Base-by-base conservation (phyloP, 2,329 filamentous ascomycete species). In the Microsporum audouinii region DNA sequence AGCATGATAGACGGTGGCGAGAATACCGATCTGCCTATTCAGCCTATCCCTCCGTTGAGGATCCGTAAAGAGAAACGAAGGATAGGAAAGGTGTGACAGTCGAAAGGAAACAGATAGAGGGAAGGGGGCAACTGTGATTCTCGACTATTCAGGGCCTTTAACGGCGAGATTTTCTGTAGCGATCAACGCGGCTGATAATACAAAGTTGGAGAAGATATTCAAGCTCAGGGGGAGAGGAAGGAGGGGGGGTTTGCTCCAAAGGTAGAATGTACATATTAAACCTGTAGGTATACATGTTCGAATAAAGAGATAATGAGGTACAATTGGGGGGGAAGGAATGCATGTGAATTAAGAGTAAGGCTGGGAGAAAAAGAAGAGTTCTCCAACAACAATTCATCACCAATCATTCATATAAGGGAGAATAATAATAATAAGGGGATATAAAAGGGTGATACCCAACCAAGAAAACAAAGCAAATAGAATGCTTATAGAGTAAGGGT, bases 111-210 rank as follows among this genome's bases (percentile, higher is more conserved):
- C 38, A 31, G 10, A 39, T 39, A 12, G 12, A 17, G 1, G 12
- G 43, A 8, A 41, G 2, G 3, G 36, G 41, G 2, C 5, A 36
- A 58, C 29, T 47, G 34, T 45, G 17, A 60, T 43, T 38, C 39
- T 56, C 34, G 12, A 27, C 8, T 57, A 43, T 27, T 29, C 39
- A 39, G 34, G 39, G 6, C 23, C 34, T 33, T 27, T 39, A 57
- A 57, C 55, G 39, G 33, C 6, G 39, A 43, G 39, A n/a, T 58
- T 55, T 43, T 41, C 51, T 56, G 60, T 55, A 55, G 56, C 60
- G 60, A 38, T 61, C 60, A 61, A 61, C 60, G 57, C 60, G 45
- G 45, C 33, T 61, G 53, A 55, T 49, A 61, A 59, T 61, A 59
- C 60, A 61, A 38, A 51, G 38, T 49, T 27, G 36, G 43, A 59